Conservation (phyloP, 2,329 filamentous ascomycete species). For the Dryadomyces sulphureus region DNA sequence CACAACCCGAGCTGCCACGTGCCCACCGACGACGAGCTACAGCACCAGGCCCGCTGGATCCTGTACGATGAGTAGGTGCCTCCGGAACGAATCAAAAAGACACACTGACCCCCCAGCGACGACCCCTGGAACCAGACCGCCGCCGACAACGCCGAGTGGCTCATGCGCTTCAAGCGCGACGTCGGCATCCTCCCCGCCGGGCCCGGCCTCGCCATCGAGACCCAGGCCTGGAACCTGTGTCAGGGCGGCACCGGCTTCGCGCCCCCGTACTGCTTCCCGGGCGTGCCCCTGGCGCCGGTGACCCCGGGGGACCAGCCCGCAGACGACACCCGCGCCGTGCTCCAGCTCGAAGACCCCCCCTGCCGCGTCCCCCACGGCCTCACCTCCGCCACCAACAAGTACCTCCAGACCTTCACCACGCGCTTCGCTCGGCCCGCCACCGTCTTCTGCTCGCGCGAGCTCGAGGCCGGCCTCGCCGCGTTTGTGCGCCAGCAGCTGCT, state of each 20-base stretch:
- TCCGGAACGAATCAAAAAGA: no score
- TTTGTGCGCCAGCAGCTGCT: conserved; percentile 28
- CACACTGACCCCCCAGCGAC: conserved; percentile 27
- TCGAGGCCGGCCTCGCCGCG: conserved; percentile 37
- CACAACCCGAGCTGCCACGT: conserved; percentile 46
- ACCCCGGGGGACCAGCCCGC: conserved; percentile 18
- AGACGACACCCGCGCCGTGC: conserved; percentile 21
- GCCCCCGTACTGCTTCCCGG: conserved; percentile 36
- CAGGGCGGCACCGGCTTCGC: conserved; percentile 40
- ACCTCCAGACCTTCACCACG: conserved; percentile 27
- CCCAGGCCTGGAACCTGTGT: conserved; percentile 28
- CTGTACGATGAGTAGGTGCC: conserved; percentile 43
- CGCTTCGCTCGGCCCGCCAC: conserved; percentile 30
- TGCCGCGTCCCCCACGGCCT: conserved; percentile 21
- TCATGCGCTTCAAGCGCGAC: conserved; percentile 46
- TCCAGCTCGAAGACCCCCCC: conserved; percentile 14
- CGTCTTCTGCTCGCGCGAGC: conserved; percentile 43
- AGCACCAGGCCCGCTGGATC: conserved; percentile 48
- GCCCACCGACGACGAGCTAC: conserved; percentile 47
- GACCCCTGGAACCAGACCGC: conserved; percentile 51
- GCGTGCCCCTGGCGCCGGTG: conserved; percentile 19
- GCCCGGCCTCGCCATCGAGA: conserved; percentile 28
- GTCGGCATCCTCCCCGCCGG: conserved; percentile 36
- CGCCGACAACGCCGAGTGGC: conserved; percentile 49
- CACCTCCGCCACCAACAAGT: conserved; percentile 30